A percentile compares a stretch with the other conserved stretches of the same genome.
These are phyloP conservation scores for Penicillium sp. DNA, from an alignment of 2,329 filamentous ascomycete genomes.

Conservation along the genomic window DNA sequence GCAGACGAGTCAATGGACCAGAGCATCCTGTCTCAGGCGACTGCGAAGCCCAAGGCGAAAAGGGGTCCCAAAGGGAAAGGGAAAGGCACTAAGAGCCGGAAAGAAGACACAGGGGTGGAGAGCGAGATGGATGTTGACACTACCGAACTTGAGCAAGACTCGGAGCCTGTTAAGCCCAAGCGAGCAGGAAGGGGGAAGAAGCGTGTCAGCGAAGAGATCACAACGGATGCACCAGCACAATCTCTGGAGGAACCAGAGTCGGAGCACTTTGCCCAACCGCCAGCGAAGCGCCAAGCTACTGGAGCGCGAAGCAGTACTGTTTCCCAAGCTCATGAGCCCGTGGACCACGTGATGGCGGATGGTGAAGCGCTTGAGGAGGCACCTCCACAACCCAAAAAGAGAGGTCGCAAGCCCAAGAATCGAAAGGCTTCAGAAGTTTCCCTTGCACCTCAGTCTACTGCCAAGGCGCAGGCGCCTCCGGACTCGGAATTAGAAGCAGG, in stretches of 20 bases:
- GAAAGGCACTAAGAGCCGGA: constrained; percentile 37
- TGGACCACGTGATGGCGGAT: constrained; percentile 39
- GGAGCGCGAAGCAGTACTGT: constrained; percentile 48
- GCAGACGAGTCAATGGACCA: constrained; percentile 52
- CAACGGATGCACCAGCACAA: constrained; percentile 20
- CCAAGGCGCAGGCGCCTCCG: constrained; percentile 46
- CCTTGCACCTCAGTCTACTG: constrained; percentile 44
- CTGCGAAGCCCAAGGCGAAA: constrained; percentile 50
- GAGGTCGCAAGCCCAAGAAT: constrained; percentile 40
- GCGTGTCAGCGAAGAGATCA: constrained; percentile 5
- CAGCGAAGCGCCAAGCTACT: constrained; percentile 56
- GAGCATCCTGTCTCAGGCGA: constrained; percentile 48
- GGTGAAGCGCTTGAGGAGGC: constrained; percentile 16
- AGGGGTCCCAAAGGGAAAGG: constrained; percentile 35
- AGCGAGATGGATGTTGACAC: constrained; percentile 29
- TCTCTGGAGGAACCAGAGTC: constrained; percentile 13
- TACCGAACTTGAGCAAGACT: constrained; percentile 18
- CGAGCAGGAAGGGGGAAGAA: constrained; percentile 12
- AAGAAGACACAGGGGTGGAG: constrained; percentile 42
- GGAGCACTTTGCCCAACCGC: constrained; percentile 31
- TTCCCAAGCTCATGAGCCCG: constrained; percentile 30
- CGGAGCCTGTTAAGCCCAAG: constrained; percentile 35
- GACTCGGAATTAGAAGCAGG: constrained; percentile 63
- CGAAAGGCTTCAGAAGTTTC: constrained; percentile 49
- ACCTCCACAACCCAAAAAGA: constrained; percentile 38